These are phyloP conservation scores for Boletus tomentosulus DNA, from an alignment of 768 basidiomycete genomes.

Conservation along the genomic window DNA sequence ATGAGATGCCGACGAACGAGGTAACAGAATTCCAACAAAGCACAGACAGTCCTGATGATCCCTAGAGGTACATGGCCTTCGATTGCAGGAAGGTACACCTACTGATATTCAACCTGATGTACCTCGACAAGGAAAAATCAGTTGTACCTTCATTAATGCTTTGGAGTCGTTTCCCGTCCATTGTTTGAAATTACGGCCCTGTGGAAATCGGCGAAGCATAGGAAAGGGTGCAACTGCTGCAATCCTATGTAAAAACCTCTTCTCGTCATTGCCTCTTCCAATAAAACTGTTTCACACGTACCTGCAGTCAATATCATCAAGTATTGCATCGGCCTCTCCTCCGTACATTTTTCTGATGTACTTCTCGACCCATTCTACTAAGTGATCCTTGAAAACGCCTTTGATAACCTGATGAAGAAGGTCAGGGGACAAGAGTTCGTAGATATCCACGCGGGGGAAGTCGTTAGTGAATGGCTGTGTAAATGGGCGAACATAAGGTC, in stretches of 20 bases:
- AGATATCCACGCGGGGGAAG: not conserved
- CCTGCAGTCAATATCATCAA: slow-evolving; percentile 20
- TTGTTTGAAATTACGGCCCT: slow-evolving; percentile 33
- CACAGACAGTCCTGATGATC: not conserved
- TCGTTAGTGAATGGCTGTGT: not conserved
- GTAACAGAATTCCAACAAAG: not conserved
- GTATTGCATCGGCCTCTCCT: slow-evolving; percentile 9
- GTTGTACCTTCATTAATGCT: slow-evolving; percentile 34
- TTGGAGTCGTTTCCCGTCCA: slow-evolving; percentile 40
- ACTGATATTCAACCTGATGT: too few relatives aligned
- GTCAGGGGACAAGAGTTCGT: not conserved
- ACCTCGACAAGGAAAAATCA: not conserved
- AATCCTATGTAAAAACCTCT: not conserved
- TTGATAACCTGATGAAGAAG: not conserved
- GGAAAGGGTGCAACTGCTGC: slow-evolving; percentile 13
- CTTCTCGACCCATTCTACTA: slow-evolving; percentile 5
- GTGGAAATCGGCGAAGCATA: not conserved
- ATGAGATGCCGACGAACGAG: not conserved
- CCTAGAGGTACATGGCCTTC: not conserved
- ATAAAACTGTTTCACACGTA: too few relatives aligned
- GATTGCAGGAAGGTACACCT: not conserved
- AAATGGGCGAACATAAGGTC: not conserved
- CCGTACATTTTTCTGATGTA: not conserved
- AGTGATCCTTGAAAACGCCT: slow-evolving; percentile 1
- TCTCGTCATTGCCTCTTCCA: too few relatives aligned